Conservation (phyloP, 2,329 filamentous ascomycete genomes). For the Cladosporium colombiae region DNA sequence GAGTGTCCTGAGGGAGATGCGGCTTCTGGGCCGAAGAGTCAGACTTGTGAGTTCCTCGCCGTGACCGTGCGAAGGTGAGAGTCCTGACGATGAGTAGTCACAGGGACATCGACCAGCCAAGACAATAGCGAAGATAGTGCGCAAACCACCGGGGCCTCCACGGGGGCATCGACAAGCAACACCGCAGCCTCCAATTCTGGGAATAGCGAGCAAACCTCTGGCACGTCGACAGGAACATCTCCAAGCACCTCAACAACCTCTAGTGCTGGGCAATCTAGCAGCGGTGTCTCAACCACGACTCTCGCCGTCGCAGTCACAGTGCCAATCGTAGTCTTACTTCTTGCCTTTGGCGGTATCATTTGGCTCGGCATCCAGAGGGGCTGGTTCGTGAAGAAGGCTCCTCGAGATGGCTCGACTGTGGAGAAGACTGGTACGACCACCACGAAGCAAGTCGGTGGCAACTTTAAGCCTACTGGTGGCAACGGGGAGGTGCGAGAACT, state of each 20-base stretch:
- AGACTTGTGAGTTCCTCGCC: conserved; percentile 3
- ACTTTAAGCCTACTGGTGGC: neutral
- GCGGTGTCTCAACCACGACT: conserved; percentile 19
- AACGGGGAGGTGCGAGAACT: neutral
- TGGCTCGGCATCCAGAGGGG: conserved; percentile 17
- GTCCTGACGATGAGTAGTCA: neutral
- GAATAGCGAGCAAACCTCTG: neutral
- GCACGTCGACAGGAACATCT: neutral
- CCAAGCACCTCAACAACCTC: neutral
- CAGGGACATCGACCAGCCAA: neutral
- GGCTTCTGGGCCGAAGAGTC: neutral
- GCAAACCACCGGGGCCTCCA: neutral
- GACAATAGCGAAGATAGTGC: neutral
- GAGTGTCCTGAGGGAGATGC: conserved; percentile 13
- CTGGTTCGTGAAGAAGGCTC: conserved; percentile 18
- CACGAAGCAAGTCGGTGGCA: neutral
- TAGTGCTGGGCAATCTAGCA: neutral
- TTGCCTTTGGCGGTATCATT: conserved; percentile 15
- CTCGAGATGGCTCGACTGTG: neutral
- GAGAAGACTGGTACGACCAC: neutral
- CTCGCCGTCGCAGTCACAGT: conserved; percentile 19
- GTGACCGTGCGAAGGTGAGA: neutral
- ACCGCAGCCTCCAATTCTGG: neutral
- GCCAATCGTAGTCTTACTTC: conserved; percentile 15
- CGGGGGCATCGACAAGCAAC: neutral